Evolutionary conservation across 1,139 yeast species (phyloP).

Genomic region (Sugiyamaella novakii): DNA sequence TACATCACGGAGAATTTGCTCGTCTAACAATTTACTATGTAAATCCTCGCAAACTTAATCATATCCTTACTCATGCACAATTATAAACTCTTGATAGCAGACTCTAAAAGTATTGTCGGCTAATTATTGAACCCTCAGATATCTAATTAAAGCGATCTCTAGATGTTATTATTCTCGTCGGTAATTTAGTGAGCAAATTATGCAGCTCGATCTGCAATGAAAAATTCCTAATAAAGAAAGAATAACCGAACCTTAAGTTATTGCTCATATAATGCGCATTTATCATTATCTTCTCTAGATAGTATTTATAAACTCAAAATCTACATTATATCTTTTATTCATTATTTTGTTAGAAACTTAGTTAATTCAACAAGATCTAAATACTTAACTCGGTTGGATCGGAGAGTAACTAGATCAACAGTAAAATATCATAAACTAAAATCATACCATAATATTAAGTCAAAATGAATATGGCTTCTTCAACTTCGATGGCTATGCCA

Average conservation of each 20-base stretch:
- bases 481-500: constrained; percentile 19
- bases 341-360: background rate
- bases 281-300: background rate
- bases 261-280: constrained; percentile 8
- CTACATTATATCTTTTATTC: background rate
- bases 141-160: too few relatives aligned
- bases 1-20: too few relatives aligned
- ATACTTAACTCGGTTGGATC: background rate
- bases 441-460: background rate
- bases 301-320: background rate
- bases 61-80: too few relatives aligned
- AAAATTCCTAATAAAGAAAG: constrained; percentile 9
- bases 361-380: background rate
- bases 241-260: constrained; percentile 2
- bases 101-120: too few relatives aligned
- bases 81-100: too few relatives aligned
- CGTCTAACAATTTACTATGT: too few relatives aligned
- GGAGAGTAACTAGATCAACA: background rate
- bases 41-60: background rate
- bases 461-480: constrained; percentile 11
- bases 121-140: too few relatives aligned
- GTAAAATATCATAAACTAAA: background rate
- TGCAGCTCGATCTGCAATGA: constrained; percentile 7
- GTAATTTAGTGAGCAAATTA: constrained; percentile 15
- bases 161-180: too few relatives aligned